Base-by-base conservation (phyloP, 2,329 filamentous ascomycete genomes). In the Albophoma yamanashiensis region DNA sequence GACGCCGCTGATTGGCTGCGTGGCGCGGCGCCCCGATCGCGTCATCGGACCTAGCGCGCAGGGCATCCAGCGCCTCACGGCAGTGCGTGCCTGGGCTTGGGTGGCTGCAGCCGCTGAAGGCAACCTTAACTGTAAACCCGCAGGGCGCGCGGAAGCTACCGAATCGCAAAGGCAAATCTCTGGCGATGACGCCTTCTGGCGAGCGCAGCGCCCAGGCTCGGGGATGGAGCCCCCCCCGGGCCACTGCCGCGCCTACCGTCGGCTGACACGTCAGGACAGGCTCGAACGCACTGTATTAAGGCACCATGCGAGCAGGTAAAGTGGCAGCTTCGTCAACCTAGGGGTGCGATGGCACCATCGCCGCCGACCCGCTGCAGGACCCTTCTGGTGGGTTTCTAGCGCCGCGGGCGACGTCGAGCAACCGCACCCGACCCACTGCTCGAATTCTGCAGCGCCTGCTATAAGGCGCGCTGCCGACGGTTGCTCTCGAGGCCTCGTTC, bases 321-420 rank as follows among this genome's bases (percentile, higher is more conserved):
- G n/a, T n/a, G n/a, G n/a, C n/a, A 31, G 27, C 36, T 42, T 61
- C 61, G 63, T 64, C 61, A 63, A 57, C 22, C 42, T 22, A 59
- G 61, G 63, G 63, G 63, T 59, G 55, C 59, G 62, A 64, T 64
- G 62, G 53, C 63, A 64, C 62, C 63, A 64, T 64, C 59, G 34
- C n/a, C 45, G n/a, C 55, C 55, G 63, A 62, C 63, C 63, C 63
- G 60, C 60, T 25, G 15, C 14, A 20, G 15, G 22, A 34, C 4
- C 27, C 56, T 53, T 59, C 52, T 52, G 39, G 58, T 62, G 58
- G 62, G 58, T 55, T 60, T 58, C 38, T 38, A 27, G 34, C 39
- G 40, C 43, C 22, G 39, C 14, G n/a, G 17, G 38, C 34, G 34
- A 39, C 43, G 36, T 38, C 57, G 45, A 36, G 42, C 56, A 34